These are phyloP conservation scores for Dissophora globulifera DNA, from an alignment of 192 early-diverging fungal genomes.

Conservation along the genomic window DNA sequence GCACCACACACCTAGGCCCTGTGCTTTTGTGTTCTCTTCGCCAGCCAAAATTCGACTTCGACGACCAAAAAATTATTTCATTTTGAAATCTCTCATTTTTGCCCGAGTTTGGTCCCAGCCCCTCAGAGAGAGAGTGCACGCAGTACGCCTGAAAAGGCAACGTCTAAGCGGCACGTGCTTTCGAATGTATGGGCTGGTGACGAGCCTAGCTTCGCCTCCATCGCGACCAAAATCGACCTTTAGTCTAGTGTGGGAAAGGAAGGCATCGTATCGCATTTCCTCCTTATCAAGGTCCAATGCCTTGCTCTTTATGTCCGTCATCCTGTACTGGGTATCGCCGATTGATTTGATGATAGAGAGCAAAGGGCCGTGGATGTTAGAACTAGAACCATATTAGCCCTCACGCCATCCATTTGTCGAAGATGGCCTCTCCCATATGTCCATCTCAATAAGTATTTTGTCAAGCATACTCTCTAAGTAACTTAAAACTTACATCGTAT, in stretches of 20 bases:
- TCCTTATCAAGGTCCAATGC: conserved; percentile 18
- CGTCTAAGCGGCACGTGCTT: no score
- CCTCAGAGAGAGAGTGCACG: no score
- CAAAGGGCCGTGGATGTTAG: conserved; percentile 21
- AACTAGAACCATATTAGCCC: conserved; percentile 10
- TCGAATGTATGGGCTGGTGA: no score
- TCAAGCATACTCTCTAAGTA: conserved; percentile 18
- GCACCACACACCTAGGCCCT: no score
- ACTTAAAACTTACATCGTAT: conserved; percentile 15
- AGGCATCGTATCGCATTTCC: conserved; percentile 21
- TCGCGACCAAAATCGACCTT: conserved; percentile 28
- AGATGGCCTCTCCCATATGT: conserved; percentile 19
- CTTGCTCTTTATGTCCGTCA: conserved; percentile 27
- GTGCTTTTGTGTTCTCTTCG: no score
- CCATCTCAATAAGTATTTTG: conserved; percentile 26
- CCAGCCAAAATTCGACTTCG: no score
- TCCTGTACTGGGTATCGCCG: conserved; percentile 20
- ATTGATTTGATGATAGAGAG: conserved; percentile 30
- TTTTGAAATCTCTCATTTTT: no score
- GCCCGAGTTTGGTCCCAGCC: no score
- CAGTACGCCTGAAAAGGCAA: no score
- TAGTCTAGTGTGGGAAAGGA: conserved; percentile 14
- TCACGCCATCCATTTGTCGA: conserved; percentile 27
- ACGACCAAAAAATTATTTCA: no score
- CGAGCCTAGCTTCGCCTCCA: conserved; percentile 5